These are phyloP conservation scores for Dinochytrium kinnereticum DNA, from an alignment of 371 early-diverging fungal genomes.

Conservation along the genomic window DNA sequence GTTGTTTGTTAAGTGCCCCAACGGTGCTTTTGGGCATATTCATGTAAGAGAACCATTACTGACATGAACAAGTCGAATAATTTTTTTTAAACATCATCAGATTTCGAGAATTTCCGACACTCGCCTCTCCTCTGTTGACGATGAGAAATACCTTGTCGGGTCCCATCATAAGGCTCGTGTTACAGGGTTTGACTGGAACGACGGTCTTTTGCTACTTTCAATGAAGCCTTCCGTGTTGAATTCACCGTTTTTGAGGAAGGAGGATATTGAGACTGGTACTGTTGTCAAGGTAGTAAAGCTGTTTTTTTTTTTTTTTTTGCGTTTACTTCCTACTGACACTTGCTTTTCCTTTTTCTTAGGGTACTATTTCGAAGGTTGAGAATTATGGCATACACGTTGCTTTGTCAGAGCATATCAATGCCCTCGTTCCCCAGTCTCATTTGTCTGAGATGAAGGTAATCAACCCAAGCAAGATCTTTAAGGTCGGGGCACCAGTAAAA, in stretches of 20 bases:
- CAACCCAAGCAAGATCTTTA: slow-evolving; percentile 80
- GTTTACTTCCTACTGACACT: slow-evolving; percentile 21
- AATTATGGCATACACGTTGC: slow-evolving; percentile 69
- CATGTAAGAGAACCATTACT: slow-evolving; percentile 62
- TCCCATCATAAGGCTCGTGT: slow-evolving; percentile 78
- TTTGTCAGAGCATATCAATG: slow-evolving; percentile 66
- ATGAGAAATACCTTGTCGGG: slow-evolving; percentile 67
- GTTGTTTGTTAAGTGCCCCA: slow-evolving; percentile 56
- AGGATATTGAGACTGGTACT: slow-evolving; percentile 75
- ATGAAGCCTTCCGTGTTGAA: slow-evolving; percentile 73
- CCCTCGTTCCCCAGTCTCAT: slow-evolving; percentile 73
- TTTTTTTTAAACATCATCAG: too few relatives aligned
- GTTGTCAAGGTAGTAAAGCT: slow-evolving; percentile 68
- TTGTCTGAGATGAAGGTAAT: slow-evolving; percentile 74
- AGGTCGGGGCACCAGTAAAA: slow-evolving; percentile 67
- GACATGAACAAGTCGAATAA: too few relatives aligned
- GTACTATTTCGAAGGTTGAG: slow-evolving; percentile 55
- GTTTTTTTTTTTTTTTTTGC: too few relatives aligned
- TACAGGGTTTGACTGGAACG: slow-evolving; percentile 76
- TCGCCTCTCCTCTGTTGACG: slow-evolving; percentile 45
- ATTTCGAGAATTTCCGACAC: slow-evolving; percentile 78
- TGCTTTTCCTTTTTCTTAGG: slow-evolving; percentile 31
- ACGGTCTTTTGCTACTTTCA: slow-evolving; percentile 72
- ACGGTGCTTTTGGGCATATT: slow-evolving; percentile 63
- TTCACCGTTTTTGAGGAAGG: slow-evolving; percentile 68